These are phyloP conservation scores for Areca catechu DNA, from an alignment of 176 grass and related monocot genomes.

Conservation along the genomic window DNA sequence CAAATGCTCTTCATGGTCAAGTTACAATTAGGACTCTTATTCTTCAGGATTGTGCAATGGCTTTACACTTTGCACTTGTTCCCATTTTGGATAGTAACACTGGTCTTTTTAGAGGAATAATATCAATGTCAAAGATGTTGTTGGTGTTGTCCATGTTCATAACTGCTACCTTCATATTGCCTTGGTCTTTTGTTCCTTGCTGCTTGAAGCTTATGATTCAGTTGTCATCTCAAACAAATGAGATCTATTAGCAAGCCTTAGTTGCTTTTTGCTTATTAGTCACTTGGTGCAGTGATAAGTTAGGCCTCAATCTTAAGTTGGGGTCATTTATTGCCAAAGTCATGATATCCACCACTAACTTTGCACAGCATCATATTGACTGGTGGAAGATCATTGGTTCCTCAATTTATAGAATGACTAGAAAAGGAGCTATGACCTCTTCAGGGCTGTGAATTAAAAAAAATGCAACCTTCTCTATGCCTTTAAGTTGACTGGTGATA, in stretches of 20 bases:
- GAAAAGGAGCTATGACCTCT: too few relatives aligned
- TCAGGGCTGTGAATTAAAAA: too few relatives aligned
- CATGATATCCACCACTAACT: constrained; percentile 97
- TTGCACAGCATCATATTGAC: constrained; percentile 94
- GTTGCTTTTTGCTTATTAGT: constrained; percentile 57
- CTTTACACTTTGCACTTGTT: constrained; percentile 86
- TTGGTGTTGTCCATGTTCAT: constrained; percentile 83
- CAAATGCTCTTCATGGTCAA: constrained; percentile 93
- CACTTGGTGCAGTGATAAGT: constrained; percentile 68
- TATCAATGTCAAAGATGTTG: constrained; percentile 90
- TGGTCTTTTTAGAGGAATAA: constrained; percentile 82
- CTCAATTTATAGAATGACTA: too few relatives aligned
- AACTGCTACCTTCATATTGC: constrained; percentile 61
- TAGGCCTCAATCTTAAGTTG: constrained; percentile 93
- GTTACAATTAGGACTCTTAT: constrained; percentile 62
- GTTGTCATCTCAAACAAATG: constrained; percentile 98
- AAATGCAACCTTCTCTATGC: too few relatives aligned
- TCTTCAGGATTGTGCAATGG: constrained; percentile 93
- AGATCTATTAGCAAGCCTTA: constrained; percentile 86
- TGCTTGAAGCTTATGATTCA: constrained; percentile 97
- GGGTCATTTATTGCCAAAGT: constrained; percentile 97
- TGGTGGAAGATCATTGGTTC: too few relatives aligned
- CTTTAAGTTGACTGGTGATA: too few relatives aligned
- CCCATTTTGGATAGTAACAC: constrained; percentile 78
- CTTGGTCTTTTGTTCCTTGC: constrained; percentile 92